Evolutionary conservation across 352 stramenopile genomes (phyloP).

Genomic region (Globisporangium barbulae): DNA sequence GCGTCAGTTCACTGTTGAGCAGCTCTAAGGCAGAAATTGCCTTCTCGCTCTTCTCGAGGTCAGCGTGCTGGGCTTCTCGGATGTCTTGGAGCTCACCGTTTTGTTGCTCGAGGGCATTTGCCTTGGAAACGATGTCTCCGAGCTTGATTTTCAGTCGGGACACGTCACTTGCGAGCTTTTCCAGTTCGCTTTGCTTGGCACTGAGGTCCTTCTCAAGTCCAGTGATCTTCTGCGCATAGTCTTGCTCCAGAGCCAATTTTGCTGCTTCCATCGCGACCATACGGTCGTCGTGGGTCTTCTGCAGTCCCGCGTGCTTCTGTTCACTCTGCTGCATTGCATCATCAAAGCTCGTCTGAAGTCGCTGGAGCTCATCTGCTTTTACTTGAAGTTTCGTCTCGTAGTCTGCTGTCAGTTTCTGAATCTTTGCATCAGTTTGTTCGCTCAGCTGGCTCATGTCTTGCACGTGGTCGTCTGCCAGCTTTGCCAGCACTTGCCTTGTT

Average conservation of each 20-base stretch:
- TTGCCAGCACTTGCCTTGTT: not conserved
- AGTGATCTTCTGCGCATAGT: conserved; percentile 20
- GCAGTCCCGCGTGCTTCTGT: conserved; percentile 18
- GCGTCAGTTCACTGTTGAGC: not conserved
- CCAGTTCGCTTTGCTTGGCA: conserved; percentile 7
- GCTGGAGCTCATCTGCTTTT: conserved; percentile 7
- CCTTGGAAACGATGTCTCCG: not conserved
- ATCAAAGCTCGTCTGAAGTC: conserved; percentile 6
- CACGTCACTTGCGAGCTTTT: conserved; percentile 7
- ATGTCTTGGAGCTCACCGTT: not conserved
- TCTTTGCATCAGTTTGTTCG: not conserved
- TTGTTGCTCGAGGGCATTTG: not conserved
- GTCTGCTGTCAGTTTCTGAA: not conserved
- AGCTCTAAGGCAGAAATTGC: not conserved
- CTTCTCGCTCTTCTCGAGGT: not conserved
- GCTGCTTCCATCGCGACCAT: conserved; percentile 4
- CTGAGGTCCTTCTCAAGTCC: conserved; percentile 11
- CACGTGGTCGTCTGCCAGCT: not conserved
- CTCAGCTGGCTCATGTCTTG: not conserved
- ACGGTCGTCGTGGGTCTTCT: conserved; percentile 20
- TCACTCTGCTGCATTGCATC: conserved; percentile 12
- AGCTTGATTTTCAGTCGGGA: not conserved
- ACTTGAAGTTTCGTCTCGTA: conserved; percentile 2
- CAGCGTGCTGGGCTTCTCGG: not conserved
- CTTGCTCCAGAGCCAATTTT: conserved; percentile 5